Evolutionary conservation across 2,329 filamentous ascomycete species (phyloP), one percentile per base, ranked within the genome.

Genomic region (Berkeleyomyces basicola): DNA sequence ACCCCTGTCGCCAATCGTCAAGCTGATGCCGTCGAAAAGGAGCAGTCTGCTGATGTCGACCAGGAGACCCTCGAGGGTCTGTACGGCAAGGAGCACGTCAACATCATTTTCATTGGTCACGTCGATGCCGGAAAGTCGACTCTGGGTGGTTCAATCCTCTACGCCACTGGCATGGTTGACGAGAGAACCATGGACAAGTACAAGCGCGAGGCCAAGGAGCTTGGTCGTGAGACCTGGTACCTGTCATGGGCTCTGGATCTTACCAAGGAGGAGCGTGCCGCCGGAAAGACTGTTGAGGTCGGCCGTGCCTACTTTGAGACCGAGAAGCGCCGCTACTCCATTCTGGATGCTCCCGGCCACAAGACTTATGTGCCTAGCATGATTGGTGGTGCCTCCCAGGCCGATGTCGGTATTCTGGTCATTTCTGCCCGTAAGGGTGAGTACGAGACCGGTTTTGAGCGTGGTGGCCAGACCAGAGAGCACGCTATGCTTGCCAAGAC

Each of bases 111-210:
- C 76, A 87, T 97, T 71, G 92, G 93, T 60, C 93, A 99, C 79
- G 95, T 99, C 69, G 93, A 99, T 77, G 93, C 93, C 61, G 93
- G 93, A 69, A 99, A 99, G 78, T 96, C 90, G 46, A 99, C 93
- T 2, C 80, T 99, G 4, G 93, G 93, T 71, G 93, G 93, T 59
- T 88, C 88, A 61, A 95, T 99, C 66, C 79, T 99, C 11, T 96
- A 93, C 73, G 84, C 84, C 61, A 96, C 92, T 4, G 93, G 93
- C 65, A 99, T 97, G 93, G 93, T 99, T n/a, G 95, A 99, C 71
- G 90, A 99, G 75, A 84, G 93, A 72, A 99, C 93, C 43, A 83
- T 99, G 80, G 93, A 99, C 61, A 99, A 99, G 76, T 96, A 96
- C 79, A 96, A 92, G 82, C 84, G 83, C 69, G 95, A 99, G 70